Base-by-base conservation (phyloP, 1,139 yeast genomes). In the Kodamaea derodonti region DNA sequence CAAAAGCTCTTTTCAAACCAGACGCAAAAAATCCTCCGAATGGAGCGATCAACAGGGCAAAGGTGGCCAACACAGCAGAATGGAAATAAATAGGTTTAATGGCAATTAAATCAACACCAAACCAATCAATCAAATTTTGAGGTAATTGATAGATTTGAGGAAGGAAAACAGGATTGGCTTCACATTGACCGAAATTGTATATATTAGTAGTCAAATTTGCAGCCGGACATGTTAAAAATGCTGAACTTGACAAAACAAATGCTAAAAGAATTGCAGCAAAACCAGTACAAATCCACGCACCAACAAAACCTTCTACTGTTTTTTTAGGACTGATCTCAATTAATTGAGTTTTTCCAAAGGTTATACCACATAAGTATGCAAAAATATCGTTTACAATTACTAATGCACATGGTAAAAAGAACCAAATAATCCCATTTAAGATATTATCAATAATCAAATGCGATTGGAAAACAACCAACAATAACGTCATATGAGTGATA, bases 21-120 rank as follows among this genome's bases (percentile, higher is more conserved):
- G 95, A 84, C 3, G 98, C 98, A 51, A 92, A 92, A 60, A 92
- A 92, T 1, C 99, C 99, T 35, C 99, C 99, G 57, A 92, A 92
- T 39, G 99, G 99, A 2, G 99, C 99, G 58, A 92, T 84, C 46
- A 94, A 72, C 1, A 97, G 90, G 7, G 99, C 98, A 71, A 94
- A 92, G 3, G 95, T 84, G 10, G 97, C 95, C 47, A 92, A 68
- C 31, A 82, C 74, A 40, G 87, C 73, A 3, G 95, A 81, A 56
- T 92, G 99, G 65, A 90, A 74, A 57, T 92, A 88, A 36, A 92
- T 79, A 31, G 98, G 97, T 51, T 85, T 87, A 34, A 88, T 56
- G 15, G 80, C 69, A 18, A 87, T 60, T 29, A 71, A 65, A n/a
- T 75, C 72, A 29, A 51, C 25, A 14, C 62, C 59, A 9, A 64